phyloP scores from a whole-genome alignment of 2,329 filamentous ascomycete genomes.

The Colletotrichum abscissum region DNA sequence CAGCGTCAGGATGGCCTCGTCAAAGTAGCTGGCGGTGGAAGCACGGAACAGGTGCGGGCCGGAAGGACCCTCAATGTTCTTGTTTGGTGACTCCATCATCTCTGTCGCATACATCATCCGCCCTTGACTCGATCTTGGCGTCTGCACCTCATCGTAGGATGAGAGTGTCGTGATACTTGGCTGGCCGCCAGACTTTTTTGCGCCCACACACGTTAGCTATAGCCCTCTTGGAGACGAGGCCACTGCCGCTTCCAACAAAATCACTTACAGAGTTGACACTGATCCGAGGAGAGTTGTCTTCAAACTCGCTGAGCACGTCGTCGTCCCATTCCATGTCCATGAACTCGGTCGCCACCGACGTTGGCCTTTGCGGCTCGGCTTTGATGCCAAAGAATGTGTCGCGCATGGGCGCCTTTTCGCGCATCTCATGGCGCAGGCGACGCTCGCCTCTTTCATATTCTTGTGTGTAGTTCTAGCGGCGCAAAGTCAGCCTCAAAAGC shows the following conservation, averaged over 20 bases:
- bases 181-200: conserved; percentile 56
- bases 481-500: conserved; percentile 6
- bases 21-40: conserved; percentile 66
- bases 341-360: conserved; percentile 80
- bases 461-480: conserved; percentile 48
- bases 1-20: conserved; percentile 70
- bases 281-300: conserved; percentile 74
- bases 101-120: conserved; percentile 69
- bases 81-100: conserved; percentile 61
- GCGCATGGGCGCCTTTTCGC: conserved; percentile 59
- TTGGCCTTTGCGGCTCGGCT: conserved; percentile 65
- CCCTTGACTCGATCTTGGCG: conserved; percentile 75
- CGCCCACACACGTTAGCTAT: conserved; percentile 29
- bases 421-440: conserved; percentile 61
- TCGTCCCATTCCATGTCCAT: conserved; percentile 82
- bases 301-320: conserved; percentile 65
- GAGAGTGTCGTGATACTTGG: conserved; percentile 88
- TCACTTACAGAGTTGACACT: conserved; percentile 78
- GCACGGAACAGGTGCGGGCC: conserved; percentile 89
- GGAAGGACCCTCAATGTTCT: conserved; percentile 80
- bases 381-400: conserved; percentile 73
- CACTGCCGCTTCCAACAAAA: background rate
- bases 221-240: background rate
- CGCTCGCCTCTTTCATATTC: conserved; percentile 48
- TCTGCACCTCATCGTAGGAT: conserved; percentile 85